Conservation (phyloP, 208 protist species). For the Trypanosomatidae sp. region DNA sequence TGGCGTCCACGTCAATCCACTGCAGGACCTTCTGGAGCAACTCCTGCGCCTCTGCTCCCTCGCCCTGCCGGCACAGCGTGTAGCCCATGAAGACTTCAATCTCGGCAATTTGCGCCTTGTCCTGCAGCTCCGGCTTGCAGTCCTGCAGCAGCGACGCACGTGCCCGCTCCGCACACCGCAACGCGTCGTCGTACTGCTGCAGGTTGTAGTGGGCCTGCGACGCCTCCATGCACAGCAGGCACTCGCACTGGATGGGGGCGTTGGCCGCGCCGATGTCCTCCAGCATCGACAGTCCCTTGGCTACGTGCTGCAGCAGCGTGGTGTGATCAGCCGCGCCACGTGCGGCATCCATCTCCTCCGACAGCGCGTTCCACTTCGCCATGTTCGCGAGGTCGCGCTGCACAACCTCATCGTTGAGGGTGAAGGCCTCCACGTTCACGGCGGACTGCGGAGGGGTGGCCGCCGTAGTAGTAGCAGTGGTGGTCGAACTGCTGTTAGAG, state of each 20-base stretch:
- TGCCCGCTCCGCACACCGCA: constrained; percentile 45
- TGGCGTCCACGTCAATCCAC: constrained; percentile 88
- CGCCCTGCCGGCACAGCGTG: constrained; percentile 53
- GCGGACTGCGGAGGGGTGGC: no score
- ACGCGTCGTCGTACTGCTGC: constrained; percentile 49
- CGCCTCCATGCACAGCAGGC: constrained; percentile 80
- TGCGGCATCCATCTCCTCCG: constrained; percentile 48
- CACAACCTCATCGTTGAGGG: constrained; percentile 82
- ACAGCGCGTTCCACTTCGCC: constrained; percentile 73
- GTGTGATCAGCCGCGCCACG: constrained; percentile 38
- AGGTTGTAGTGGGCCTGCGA: constrained; percentile 86
- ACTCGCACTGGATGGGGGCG: constrained; percentile 86
- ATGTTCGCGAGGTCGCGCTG: constrained; percentile 70
- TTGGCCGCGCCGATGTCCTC: constrained; percentile 62
- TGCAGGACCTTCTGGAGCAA: constrained; percentile 68
- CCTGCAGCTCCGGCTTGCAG: constrained; percentile 44
- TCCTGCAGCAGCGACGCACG: constrained; percentile 44
- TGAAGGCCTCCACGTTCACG: constrained; percentile 87
- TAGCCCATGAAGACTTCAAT: constrained; percentile 76
- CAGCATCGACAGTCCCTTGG: constrained; percentile 64
- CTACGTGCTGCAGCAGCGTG: constrained; percentile 45
- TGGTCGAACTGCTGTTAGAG: no score
- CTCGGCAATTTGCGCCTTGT: constrained; percentile 79
- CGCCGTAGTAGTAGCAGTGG: no score
- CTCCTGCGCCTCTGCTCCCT: constrained; percentile 50